Evolutionary conservation across 805 yeast species (phyloP).

Genomic region (Scheffersomyces lignosus): DNA sequence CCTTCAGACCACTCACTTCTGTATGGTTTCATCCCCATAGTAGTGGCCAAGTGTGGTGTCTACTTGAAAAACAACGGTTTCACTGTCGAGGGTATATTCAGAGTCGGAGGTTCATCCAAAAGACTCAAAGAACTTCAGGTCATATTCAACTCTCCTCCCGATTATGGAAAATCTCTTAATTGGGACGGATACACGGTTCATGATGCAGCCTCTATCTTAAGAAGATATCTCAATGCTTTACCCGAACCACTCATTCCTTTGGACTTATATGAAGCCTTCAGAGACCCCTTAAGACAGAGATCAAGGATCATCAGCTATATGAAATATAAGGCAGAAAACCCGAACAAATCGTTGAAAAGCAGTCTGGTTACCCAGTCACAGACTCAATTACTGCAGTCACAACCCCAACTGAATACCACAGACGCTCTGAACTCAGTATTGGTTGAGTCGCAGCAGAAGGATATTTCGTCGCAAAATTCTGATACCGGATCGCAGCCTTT

Average conservation of each 20-base stretch:
- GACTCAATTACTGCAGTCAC: too few relatives aligned
- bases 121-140: slow-evolving; percentile 84
- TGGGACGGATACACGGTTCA: slow-evolving; percentile 97
- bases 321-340: slow-evolving; percentile 54
- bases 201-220: slow-evolving; percentile 89
- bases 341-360: slow-evolving; percentile 18
- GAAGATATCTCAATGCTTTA: slow-evolving; percentile 81
- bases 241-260: slow-evolving; percentile 93
- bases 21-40: slow-evolving; percentile 87
- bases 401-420: too few relatives aligned
- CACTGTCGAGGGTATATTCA: slow-evolving; percentile 84
- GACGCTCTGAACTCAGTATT: too few relatives aligned
- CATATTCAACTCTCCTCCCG: slow-evolving; percentile 83
- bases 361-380: too few relatives aligned
- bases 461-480: too few relatives aligned
- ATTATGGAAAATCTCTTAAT: slow-evolving; percentile 79
- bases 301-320: slow-evolving; percentile 67
- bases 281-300: slow-evolving; percentile 68
- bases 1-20: slow-evolving; percentile 61
- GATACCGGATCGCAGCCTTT: slow-evolving; percentile 23
- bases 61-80: slow-evolving; percentile 76
- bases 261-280: slow-evolving; percentile 69
- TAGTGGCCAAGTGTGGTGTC: slow-evolving; percentile 95
- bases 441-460: too few relatives aligned
- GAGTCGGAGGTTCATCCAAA: slow-evolving; percentile 89